Conservation (phyloP, 805 yeast species). For the Blastobotrys americana region DNA sequence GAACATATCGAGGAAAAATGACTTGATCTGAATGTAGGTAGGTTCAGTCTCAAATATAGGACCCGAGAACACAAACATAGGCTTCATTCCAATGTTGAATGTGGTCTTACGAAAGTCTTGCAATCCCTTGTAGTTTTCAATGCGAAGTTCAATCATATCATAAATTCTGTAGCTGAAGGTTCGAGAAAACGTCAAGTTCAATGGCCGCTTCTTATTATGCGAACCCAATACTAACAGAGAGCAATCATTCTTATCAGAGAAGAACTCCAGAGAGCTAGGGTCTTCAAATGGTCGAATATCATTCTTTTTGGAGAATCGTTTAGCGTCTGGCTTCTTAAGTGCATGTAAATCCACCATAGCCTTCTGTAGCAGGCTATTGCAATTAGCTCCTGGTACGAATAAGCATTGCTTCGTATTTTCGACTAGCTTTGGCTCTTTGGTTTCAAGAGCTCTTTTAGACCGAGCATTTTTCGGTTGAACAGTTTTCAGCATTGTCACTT, state of each 20-base stretch:
- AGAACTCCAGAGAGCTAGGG: slow-evolving; percentile 73
- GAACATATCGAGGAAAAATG: slow-evolving; percentile 84
- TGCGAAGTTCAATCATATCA: slow-evolving; percentile 87
- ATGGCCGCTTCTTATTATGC: slow-evolving; percentile 86
- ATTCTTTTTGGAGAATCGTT: slow-evolving; percentile 82
- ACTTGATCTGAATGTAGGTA: slow-evolving; percentile 73
- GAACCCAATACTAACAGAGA: slow-evolving; percentile 75
- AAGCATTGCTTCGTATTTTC: slow-evolving; percentile 88
- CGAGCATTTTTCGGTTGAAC: slow-evolving; percentile 90
- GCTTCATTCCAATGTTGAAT: slow-evolving; percentile 83
- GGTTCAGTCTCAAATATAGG: slow-evolving; percentile 87
- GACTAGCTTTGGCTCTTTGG: slow-evolving; percentile 76
- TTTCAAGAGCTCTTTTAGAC: slow-evolving; percentile 87
- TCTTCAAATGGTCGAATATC: slow-evolving; percentile 93
- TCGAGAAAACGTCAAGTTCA: slow-evolving; percentile 79
- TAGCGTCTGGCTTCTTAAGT: slow-evolving; percentile 82
- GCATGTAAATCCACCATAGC: slow-evolving; percentile 84
- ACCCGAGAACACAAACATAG: slow-evolving; percentile 91
- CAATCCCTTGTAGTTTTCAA: slow-evolving; percentile 61
- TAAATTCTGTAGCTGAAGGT: slow-evolving; percentile 85
- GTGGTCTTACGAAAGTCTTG: slow-evolving; percentile 74
- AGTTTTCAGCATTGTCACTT: slow-evolving; percentile 37
- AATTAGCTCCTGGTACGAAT: slow-evolving; percentile 82
- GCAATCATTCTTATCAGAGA: slow-evolving; percentile 89
- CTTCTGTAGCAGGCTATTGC: slow-evolving; percentile 76